Percentiles rank a stretch among this genome's conserved stretches.
Conservation (phyloP, 192 early-diverging fungal genomes). For the Blastocladiella britannica region DNA sequence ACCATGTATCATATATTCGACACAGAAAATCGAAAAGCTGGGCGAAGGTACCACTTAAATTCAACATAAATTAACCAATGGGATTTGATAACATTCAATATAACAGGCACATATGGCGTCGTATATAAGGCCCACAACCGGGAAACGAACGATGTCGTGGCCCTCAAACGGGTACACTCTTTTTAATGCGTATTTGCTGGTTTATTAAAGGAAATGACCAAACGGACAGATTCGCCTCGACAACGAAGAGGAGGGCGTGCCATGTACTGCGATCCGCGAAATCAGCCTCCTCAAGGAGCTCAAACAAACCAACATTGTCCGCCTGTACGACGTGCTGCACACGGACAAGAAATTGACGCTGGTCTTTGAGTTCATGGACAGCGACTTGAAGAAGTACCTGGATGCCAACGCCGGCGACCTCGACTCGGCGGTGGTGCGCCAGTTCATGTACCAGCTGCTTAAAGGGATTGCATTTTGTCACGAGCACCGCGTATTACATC, state of each 20-base stretch:
- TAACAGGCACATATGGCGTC: slow-evolving; percentile 77
- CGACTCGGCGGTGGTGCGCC: slow-evolving; percentile 32
- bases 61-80: not conserved
- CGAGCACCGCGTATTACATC: slow-evolving; percentile 81
- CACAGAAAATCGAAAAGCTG: slow-evolving; percentile 92
- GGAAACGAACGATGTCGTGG: slow-evolving; percentile 88
- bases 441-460: slow-evolving; percentile 92
- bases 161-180: slow-evolving; percentile 59
- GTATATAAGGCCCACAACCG: slow-evolving; percentile 98
- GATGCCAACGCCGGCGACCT: slow-evolving; percentile 68
- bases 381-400: slow-evolving; percentile 96
- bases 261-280: slow-evolving; percentile 56
- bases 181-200: no score
- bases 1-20: not conserved
- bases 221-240: slow-evolving; percentile 65
- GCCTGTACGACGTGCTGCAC: slow-evolving; percentile 89
- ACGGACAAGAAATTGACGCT: slow-evolving; percentile 95
- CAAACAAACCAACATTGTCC: slow-evolving; percentile 47
- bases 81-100: not conserved
- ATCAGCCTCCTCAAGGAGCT: slow-evolving; percentile 66
- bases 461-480: slow-evolving; percentile 96
- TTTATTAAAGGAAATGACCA: no score
- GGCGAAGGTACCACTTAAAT: slow-evolving; percentile 49
- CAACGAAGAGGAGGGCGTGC: slow-evolving; percentile 51
- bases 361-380: slow-evolving; percentile 97